Conservation (phyloP, 208 protist species). For the Trypanosoma platydactyli region DNA sequence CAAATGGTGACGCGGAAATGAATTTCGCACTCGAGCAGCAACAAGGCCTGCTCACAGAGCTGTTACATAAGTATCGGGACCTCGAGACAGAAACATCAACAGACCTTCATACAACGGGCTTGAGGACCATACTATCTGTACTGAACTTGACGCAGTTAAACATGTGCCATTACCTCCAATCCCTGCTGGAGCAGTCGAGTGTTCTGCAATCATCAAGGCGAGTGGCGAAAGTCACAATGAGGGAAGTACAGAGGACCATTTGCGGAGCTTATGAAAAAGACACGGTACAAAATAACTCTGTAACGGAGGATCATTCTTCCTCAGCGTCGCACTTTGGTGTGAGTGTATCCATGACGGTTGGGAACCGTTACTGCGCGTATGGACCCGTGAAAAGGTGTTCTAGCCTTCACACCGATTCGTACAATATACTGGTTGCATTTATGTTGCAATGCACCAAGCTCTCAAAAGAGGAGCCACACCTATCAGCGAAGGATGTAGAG, state of each 20-base stretch:
- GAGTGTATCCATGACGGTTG: neutral
- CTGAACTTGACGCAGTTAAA: slow-evolving; percentile 13
- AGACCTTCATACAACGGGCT: neutral
- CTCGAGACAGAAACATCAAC: neutral
- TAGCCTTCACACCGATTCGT: slow-evolving; percentile 15
- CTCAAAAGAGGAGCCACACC: neutral
- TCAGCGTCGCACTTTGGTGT: too few relatives aligned
- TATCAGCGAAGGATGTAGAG: neutral
- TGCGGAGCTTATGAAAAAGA: neutral
- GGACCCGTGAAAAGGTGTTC: too few relatives aligned
- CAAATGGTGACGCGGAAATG: neutral
- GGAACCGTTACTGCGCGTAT: too few relatives aligned
- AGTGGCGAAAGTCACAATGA: neutral
- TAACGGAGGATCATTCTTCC: neutral
- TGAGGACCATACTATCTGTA: neutral
- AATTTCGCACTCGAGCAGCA: slow-evolving; percentile 5
- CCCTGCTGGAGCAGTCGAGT: neutral
- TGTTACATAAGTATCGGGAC: slow-evolving; percentile 2
- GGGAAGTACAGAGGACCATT: neutral
- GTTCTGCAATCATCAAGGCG: neutral
- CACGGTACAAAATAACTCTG: too few relatives aligned
- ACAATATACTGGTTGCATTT: slow-evolving; percentile 21
- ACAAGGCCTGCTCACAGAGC: slow-evolving; percentile 6
- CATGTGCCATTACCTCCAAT: slow-evolving; percentile 11
- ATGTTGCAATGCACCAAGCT: neutral